Conservation (phyloP, 2,329 filamentous ascomycete species). For the Hysterium pulicare region DNA sequence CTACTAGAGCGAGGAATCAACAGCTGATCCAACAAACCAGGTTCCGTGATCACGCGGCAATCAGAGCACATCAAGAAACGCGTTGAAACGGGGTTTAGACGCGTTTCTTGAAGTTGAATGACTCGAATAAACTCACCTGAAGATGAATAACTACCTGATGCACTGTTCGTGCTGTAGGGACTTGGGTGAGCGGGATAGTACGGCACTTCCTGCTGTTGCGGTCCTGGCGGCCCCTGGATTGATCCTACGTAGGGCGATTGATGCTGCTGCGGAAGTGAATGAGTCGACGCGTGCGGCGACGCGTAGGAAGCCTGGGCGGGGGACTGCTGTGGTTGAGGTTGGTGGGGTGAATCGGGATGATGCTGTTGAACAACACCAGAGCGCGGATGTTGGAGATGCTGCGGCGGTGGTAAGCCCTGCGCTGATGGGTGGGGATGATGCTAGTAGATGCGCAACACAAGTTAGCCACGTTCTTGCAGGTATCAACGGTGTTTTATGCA, state of each 20-base stretch:
- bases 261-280: slow-evolving; percentile 50
- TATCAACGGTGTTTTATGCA: background rate
- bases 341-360: slow-evolving; percentile 58
- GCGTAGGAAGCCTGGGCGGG: slow-evolving; percentile 59
- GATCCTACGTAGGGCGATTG: slow-evolving; percentile 65
- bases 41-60: too few species aligned
- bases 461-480: slow-evolving; percentile 25
- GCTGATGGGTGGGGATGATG: slow-evolving; percentile 72
- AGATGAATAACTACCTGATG: slow-evolving; percentile 79
- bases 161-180: slow-evolving; percentile 78
- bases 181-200: slow-evolving; percentile 76
- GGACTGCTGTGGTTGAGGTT: slow-evolving; percentile 58
- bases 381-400: slow-evolving; percentile 65
- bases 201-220: slow-evolving; percentile 64
- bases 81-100: background rate
- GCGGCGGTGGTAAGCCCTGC: slow-evolving; percentile 64
- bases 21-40: too few species aligned
- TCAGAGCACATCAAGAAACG: too few species aligned
- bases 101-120: background rate
- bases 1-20: slow-evolving; percentile 52
- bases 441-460: slow-evolving; percentile 52
- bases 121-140: slow-evolving; percentile 46
- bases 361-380: slow-evolving; percentile 66
- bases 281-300: slow-evolving; percentile 62
- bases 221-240: slow-evolving; percentile 59